Percentiles rank a stretch among this genome's conserved stretches.
phyloP scores from a whole-genome alignment of 768 basidiomycete genomes.

The Tulasnella calospora region DNA sequence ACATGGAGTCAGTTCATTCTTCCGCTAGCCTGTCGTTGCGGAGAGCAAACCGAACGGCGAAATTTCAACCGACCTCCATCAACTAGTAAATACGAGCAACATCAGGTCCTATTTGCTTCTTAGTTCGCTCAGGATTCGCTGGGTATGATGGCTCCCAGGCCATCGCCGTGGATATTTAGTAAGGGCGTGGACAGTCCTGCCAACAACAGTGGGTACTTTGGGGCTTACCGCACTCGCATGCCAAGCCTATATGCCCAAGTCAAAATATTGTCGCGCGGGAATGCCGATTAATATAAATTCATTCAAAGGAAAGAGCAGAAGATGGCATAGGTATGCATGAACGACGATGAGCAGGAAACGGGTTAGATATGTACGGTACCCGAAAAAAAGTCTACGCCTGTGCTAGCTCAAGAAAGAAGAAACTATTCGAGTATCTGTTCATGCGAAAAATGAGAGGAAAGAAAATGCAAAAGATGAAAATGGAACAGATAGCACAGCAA shows the following conservation, averaged over 20 bases:
- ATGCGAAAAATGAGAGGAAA: not conserved
- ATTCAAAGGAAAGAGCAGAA: not conserved
- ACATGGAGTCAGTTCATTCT: too few relatives aligned
- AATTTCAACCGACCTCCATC: too few relatives aligned
- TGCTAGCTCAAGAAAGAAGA: not conserved
- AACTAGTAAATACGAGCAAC: too few relatives aligned
- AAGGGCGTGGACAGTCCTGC: too few relatives aligned
- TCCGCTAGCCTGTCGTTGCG: too few relatives aligned
- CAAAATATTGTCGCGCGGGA: not conserved
- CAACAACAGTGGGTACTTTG: too few relatives aligned
- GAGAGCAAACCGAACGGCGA: too few relatives aligned
- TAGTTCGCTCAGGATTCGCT: too few relatives aligned
- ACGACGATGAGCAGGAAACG: not conserved
- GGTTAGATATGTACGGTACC: not conserved
- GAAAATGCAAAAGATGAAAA: not conserved
- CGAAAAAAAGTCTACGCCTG: not conserved
- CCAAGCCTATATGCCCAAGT: not conserved
- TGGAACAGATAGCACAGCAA: not conserved
- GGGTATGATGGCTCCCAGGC: too few relatives aligned
- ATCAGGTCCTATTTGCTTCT: too few relatives aligned
- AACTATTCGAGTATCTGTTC: not conserved
- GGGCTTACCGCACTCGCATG: too few relatives aligned
- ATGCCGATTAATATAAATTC: not conserved
- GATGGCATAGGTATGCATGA: conserved; percentile 3
- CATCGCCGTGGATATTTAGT: too few relatives aligned